Conservation (phyloP, 2,329 filamentous ascomycete species). For the Pseudocercospora cruenta region DNA sequence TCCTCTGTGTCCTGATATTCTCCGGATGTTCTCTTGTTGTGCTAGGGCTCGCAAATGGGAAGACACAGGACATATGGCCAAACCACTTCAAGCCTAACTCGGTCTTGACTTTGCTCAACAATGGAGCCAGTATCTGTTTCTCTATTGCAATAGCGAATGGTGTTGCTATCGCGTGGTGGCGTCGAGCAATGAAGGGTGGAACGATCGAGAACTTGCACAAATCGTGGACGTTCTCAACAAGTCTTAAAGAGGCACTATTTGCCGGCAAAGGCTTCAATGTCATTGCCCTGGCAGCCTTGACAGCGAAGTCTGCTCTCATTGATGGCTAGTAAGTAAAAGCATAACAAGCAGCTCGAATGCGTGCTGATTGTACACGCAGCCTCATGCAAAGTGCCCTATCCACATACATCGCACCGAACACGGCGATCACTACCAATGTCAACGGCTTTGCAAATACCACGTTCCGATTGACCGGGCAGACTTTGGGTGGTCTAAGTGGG, state of each 20-base stretch:
- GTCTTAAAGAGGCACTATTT: slow-evolving; percentile 24
- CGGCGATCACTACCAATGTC: neutral
- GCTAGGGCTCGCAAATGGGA: neutral
- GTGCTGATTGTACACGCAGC: neutral
- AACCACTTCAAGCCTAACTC: slow-evolving; percentile 20
- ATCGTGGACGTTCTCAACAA: slow-evolving; percentile 31
- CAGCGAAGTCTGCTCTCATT: slow-evolving; percentile 19
- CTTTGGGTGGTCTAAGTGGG: neutral
- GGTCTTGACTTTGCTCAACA: slow-evolving; percentile 25
- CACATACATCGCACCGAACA: slow-evolving; percentile 6
- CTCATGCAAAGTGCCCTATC: slow-evolving; percentile 7
- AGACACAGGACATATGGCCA: neutral
- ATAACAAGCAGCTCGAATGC: neutral
- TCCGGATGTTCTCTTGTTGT: neutral
- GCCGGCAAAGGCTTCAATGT: slow-evolving; percentile 32
- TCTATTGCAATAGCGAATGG: slow-evolving; percentile 29
- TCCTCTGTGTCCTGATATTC: neutral
- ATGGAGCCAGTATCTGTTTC: slow-evolving; percentile 25
- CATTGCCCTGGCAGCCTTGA: slow-evolving; percentile 32
- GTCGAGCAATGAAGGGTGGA: slow-evolving; percentile 27
- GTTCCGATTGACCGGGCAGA: neutral
- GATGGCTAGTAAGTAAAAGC: slow-evolving; percentile 7
- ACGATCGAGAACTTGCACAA: slow-evolving; percentile 31
- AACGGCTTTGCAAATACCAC: slow-evolving; percentile 8
- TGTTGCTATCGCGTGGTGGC: slow-evolving; percentile 33